These are phyloP conservation scores for Arabidopsis lyrata DNA, from an alignment of 441 rosid genomes.

Conservation along the genomic window DNA sequence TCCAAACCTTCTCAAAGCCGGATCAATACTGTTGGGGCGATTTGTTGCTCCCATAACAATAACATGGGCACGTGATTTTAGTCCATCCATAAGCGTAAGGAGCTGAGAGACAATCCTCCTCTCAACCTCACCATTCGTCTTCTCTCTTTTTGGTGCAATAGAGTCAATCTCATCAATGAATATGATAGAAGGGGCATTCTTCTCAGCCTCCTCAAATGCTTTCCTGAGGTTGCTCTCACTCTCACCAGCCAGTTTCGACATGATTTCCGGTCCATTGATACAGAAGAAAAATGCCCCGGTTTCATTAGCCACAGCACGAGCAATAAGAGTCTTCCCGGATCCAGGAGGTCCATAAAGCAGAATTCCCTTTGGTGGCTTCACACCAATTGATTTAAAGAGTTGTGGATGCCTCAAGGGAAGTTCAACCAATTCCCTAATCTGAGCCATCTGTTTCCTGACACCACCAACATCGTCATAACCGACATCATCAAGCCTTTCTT, in stretches of 20 bases:
- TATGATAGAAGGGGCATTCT: conserved; percentile 50
- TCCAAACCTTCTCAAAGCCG: conserved; percentile 58
- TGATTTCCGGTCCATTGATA: conserved; percentile 56
- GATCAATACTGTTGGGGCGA: conserved; percentile 53
- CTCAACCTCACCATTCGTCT: conserved; percentile 55
- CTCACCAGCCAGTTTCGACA: conserved; percentile 55
- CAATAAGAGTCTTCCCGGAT: conserved; percentile 53
- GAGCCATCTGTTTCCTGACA: conserved; percentile 53
- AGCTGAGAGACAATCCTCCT: conserved; percentile 55
- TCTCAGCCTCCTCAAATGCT: conserved; percentile 54
- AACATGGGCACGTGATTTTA: conserved; percentile 49
- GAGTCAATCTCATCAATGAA: conserved; percentile 55
- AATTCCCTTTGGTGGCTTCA: conserved; percentile 58
- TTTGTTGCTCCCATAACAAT: conserved; percentile 57
- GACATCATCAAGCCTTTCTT: conserved; percentile 52
- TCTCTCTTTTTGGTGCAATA: conserved; percentile 55
- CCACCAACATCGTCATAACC: conserved; percentile 59
- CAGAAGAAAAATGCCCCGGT: conserved; percentile 49
- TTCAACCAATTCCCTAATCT: conserved; percentile 52
- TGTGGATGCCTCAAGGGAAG: conserved; percentile 53
- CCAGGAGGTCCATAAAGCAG: conserved; percentile 54
- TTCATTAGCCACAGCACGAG: conserved; percentile 56
- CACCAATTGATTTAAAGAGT: conserved; percentile 53
- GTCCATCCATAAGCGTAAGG: conserved; percentile 54
- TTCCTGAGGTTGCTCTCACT: conserved; percentile 55